Evolutionary conservation across 1,139 yeast genomes (phyloP), one percentile per base, ranked within the genome.

Genomic region (Nakaseomyces glabratus): DNA sequence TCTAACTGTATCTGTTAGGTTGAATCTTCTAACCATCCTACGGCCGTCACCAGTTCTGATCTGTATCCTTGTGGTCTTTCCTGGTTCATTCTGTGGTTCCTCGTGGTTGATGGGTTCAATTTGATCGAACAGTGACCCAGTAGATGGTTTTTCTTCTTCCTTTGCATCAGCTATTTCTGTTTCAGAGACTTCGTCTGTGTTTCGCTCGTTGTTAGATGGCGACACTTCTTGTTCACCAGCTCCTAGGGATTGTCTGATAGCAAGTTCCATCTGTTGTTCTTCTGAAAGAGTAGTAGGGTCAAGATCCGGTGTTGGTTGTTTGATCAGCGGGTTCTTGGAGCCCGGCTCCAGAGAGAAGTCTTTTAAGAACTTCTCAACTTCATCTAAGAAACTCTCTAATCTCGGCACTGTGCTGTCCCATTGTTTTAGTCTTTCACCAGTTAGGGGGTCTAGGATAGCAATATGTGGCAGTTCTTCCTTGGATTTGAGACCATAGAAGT

Each of bases 391-490:
- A 10, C 60, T 65, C 7, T 60, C 60, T 1, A 69, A 65, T 23
- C 62, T 61, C 0, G 93, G 93, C 1, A 76, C 77, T 10, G 74
- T 75, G 6, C 47, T 40, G 33, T 69, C 70, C 95, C 96, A 88
- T 40, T 66, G 67, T 46, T 71, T 69, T 37, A 85, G 71, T 41
- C 94, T 68, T 58, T 90, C 98, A 10, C 97, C 97, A 0, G 98
- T 90, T 54, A 88, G 73, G 1, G 98, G 96, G 54, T 93, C 99
- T 37, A 93, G 57, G 28, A 93, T 82, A 2, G 96, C 85, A 28
- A 93, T 76, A 55, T 90, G 96, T 1, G 99, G 99, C 51, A 65
- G 79, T 20, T 62, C 68, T 18, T 70, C 71, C 31, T 46, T 54
- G 25, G 44, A 45, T 3, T 66, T 58, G 35, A 76, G 65, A 3